Conservation (phyloP, 768 basidiomycete species). For the Holtermannia corniformis region DNA sequence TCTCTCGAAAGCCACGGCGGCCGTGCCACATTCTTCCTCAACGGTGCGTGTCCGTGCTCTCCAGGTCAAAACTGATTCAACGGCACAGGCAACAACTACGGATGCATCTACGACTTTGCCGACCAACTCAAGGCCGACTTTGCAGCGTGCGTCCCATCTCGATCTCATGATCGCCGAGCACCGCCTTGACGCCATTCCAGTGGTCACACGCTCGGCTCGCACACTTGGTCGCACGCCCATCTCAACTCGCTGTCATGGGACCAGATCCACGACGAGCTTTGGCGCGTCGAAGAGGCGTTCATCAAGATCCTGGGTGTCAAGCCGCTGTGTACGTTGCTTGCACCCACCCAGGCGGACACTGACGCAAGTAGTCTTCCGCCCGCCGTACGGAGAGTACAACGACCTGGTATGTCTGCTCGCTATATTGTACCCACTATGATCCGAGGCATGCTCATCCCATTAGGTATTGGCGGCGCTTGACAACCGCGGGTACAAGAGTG, state of each 20-base stretch:
- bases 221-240: constrained; percentile 39
- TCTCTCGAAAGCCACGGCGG: too few species aligned
- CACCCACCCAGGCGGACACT: not conserved
- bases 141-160: constrained; percentile 14
- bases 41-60: constrained; percentile 17
- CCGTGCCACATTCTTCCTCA: constrained; percentile 41
- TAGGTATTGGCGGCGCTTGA: constrained; percentile 19
- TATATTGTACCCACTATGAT: not conserved
- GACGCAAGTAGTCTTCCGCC: constrained; percentile 21
- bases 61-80: not conserved
- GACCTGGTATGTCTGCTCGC: constrained; percentile 26
- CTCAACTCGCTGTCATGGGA: constrained; percentile 22
- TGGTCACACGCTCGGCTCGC: constrained; percentile 38
- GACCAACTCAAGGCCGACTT: constrained; percentile 27
- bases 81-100: constrained; percentile 40
- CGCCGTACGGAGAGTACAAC: constrained; percentile 39
- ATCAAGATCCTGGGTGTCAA: constrained; percentile 38
- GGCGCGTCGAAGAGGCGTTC: constrained; percentile 34
- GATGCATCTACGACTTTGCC: constrained; percentile 36
- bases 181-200: constrained; percentile 1
- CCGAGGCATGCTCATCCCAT: not conserved
- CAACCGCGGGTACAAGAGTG: constrained; percentile 38
- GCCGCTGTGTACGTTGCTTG: constrained; percentile 18
- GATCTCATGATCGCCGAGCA: not conserved
- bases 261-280: constrained; percentile 30